Conservation (phyloP, 1,284 basidiomycete species). For the Vanrija sp. region DNA sequence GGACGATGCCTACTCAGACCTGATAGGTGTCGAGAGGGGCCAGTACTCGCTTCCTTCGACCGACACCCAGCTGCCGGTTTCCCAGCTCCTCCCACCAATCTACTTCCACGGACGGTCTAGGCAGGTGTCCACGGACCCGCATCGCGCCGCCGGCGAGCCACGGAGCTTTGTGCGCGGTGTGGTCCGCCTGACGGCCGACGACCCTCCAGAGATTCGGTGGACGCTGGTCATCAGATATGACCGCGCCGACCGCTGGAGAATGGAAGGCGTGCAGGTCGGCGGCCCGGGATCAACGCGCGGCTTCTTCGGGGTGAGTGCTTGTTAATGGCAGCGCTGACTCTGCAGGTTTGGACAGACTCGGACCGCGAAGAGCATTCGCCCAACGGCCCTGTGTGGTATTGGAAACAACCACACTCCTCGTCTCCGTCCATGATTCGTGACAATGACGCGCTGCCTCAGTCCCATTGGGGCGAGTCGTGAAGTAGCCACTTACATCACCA, state of each 20-base stretch:
- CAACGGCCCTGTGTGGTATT: slow-evolving; percentile 42
- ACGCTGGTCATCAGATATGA: slow-evolving; percentile 40
- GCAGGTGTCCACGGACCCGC: slow-evolving; percentile 2
- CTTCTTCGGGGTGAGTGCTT: slow-evolving; percentile 35
- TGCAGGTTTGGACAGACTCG: slow-evolving; percentile 37
- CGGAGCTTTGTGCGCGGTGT: slow-evolving; percentile 18
- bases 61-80: slow-evolving; percentile 26
- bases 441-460: too few species aligned
- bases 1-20: not conserved
- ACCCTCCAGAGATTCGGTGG: slow-evolving; percentile 42
- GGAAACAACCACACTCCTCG: slow-evolving; percentile 11
- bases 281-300: slow-evolving; percentile 36
- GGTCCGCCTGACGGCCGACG: slow-evolving; percentile 40
- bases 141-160: slow-evolving; percentile 5
- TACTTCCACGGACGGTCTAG: slow-evolving; percentile 31
- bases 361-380: slow-evolving; percentile 32
- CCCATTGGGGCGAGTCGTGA: too few species aligned
- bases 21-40: not conserved
- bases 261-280: slow-evolving; percentile 37
- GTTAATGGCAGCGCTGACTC: not conserved
- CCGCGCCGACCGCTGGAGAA: slow-evolving; percentile 36
- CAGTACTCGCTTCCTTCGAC: slow-evolving; percentile 16
- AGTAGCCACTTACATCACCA: too few species aligned
- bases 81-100: slow-evolving; percentile 32
- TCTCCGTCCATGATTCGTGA: too few species aligned